phyloP scores from a whole-genome alignment of 495 filamentous ascomycete species.

The Staphylotrichum tortipilum region DNA sequence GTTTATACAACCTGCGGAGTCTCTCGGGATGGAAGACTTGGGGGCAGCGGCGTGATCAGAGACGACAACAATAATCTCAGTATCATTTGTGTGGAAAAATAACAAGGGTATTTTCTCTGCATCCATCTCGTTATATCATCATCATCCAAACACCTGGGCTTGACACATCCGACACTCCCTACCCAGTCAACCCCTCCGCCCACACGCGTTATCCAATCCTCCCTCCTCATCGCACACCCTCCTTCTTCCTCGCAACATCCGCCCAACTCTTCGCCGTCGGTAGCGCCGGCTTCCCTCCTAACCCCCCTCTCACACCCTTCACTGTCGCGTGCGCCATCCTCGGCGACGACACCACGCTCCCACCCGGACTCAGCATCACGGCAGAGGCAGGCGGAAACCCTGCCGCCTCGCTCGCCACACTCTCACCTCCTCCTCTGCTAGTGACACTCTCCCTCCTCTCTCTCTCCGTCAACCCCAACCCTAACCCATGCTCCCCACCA shows the following conservation, averaged over 20 bases:
- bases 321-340: constrained; percentile 8
- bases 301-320: constrained; percentile 1
- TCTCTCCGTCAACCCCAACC: constrained; percentile 10
- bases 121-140: no score
- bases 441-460: constrained; percentile 12
- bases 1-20: no score
- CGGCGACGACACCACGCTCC: constrained; percentile 21
- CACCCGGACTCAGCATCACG: constrained; percentile 11
- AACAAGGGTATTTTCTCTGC: no score
- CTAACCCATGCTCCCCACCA: constrained; percentile 6
- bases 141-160: no score
- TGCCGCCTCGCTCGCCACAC: constrained; percentile 8
- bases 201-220: neutral
- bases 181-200: constrained; percentile 41
- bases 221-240: neutral
- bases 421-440: constrained; percentile 10
- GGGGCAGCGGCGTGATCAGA: no score
- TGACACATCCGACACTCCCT: constrained; percentile 44
- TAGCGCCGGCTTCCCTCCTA: constrained; percentile 16
- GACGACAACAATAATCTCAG: no score
- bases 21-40: no score
- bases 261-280: constrained; percentile 30
- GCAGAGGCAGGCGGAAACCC: neutral
- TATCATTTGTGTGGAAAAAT: no score
- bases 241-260: constrained; percentile 18